Percentiles rank a stretch among this genome's conserved stretches.
Conservation (phyloP, 2,329 filamentous ascomycete genomes). For the Hymenotorrendiella dingleyae region DNA sequence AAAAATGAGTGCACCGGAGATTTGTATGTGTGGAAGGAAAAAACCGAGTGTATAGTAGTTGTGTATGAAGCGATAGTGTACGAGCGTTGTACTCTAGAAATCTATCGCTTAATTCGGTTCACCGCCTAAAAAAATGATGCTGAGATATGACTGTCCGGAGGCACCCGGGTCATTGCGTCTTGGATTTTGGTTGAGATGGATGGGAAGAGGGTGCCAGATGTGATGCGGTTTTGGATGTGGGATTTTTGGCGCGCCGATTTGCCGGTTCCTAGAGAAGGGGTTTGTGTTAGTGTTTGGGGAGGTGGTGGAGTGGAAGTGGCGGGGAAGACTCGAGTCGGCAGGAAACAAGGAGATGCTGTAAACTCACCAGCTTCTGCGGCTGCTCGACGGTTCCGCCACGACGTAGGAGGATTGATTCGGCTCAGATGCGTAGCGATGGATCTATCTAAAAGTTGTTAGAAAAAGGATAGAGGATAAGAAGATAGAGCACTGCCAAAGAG, state of each 20-base stretch:
- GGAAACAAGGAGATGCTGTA: constrained; percentile 6
- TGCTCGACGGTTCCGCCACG: constrained; percentile 6
- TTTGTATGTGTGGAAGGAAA: no score
- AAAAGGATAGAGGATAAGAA: neutral
- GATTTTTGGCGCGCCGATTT: constrained; percentile 10
- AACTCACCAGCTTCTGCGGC: constrained; percentile 11
- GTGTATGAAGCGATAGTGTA: no score
- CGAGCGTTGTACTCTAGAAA: no score
- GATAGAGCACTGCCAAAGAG: neutral
- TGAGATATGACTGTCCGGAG: no score
- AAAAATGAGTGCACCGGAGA: no score
- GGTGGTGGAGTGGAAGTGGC: no score
- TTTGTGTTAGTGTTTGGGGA: no score
- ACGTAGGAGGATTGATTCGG: constrained; percentile 17
- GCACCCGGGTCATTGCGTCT: no score
- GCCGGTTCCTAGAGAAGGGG: constrained; percentile 12
- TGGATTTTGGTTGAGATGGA: constrained; percentile 14
- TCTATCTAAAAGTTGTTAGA: constrained; percentile 10
- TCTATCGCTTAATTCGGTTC: no score
- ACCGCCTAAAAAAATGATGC: no score
- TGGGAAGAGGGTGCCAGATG: constrained; percentile 15
- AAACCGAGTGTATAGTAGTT: no score
- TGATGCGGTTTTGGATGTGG: constrained; percentile 13
- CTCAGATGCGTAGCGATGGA: constrained; percentile 15
- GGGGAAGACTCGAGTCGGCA: no score